Evolutionary conservation across 345 rosid genomes (phyloP), one percentile per base, ranked within the genome.

Genomic region (Boechera stricta): DNA sequence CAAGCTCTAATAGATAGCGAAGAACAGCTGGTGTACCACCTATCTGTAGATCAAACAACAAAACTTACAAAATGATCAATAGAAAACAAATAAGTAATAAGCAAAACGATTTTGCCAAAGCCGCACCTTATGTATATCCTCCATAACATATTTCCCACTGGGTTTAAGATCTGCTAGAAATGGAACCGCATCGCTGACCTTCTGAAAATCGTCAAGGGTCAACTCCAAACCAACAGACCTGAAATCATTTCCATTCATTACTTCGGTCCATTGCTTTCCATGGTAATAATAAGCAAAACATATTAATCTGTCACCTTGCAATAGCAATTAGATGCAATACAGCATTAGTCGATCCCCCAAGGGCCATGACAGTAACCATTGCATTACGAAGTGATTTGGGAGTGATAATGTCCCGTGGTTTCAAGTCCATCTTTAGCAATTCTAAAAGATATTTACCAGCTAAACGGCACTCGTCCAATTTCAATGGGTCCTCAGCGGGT

Each of bases 101-200:
- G 26, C 48, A 12, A 47, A 77, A 32, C 4, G 39, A 56, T 26
- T 60, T 44, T 26, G 32, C 7, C 31, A 66, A 79, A 79, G 67
- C 57, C 33, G 61, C 48, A 92, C 99, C 98, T 92, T 92, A 74
- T 95, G 98, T 62, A 95, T 63, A 80, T 95, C 98, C 72, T 92
- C 99, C 98, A 95, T 95, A 66, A 95, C 99, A 80, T 91, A 92
- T 79, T 90, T 95, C 9, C 99, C 99, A 77, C 99, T 95, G 39
- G 99, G 99, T 84, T 91, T 92, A 57, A 95, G 90, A 85, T 95
- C 98, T 7, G 97, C 98, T 70, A 95, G 90, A 80, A 95, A 90
- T 4, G 99, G 99, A 78, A 95, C 89, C 31, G 85, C 83, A 59
- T 95, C 92, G 63, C 98, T 95, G 52, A 95, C 91, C 83, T 89